Base-by-base conservation (phyloP, 2,329 filamentous ascomycete genomes). In the Ophiostoma piceae region DNA sequence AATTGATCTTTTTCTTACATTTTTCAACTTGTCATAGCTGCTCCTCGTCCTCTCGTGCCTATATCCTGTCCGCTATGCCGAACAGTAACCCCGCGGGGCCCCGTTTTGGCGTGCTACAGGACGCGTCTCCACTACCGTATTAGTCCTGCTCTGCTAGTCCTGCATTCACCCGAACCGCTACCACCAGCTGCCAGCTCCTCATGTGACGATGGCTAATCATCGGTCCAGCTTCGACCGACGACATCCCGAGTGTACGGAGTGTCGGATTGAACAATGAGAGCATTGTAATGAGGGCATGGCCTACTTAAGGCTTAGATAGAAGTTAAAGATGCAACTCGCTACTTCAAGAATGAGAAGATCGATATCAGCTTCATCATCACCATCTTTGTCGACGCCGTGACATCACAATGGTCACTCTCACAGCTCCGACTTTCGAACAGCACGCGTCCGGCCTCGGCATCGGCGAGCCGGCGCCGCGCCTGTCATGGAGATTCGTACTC, bases 381-480 rank as follows among this genome's bases (percentile, higher is more conserved):
- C 35, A 39, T 22, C 26, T 29, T 29, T 2, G 1, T 29, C 35
- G 51, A 2, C 57, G 9, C 11, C 60, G 29, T 64, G 60, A 39
- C n/a, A 29, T 35, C 2, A 66, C 43, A 41, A 69, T 69, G 68
- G 68, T 70, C 4, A 51, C 14, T 11, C 29, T 72, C 16, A 69
- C 68, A 11, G 68, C 69, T 1, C 72, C 69, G 32, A 68, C 67
- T 1, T 16, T 74, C 43, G 74, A 75, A 70, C 74, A 75, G 35
- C 74, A 75, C 67, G 67, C 68, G 9, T 67, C 66, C 19, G 74
- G 73, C 14, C 69, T 75, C 11, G 74, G 74, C 60, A 68, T 75
- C 12, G 68, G 66, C 32, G 68, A 66, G 19, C 26, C 73, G 3
- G 16, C 54, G 2, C 74, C 74, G 22, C 73, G 73, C 0, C n/a